Evolutionary conservation across 225 moss, liverwort and hornwort species (phyloP).

Genomic region (Takakia lepidozioides): DNA sequence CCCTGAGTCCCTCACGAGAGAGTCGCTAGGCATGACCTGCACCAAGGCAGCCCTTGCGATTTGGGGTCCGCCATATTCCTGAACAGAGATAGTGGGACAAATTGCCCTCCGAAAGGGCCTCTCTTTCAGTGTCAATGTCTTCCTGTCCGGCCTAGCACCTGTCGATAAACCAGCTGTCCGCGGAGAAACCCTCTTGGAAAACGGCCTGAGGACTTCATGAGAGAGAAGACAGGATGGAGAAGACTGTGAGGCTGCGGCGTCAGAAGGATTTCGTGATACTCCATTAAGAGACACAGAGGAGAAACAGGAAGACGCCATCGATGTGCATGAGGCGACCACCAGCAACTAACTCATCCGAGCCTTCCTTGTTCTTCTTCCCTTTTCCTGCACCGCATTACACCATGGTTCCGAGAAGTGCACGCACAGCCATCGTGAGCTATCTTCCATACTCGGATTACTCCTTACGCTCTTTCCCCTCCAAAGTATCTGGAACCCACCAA

Average conservation of each 20-base stretch:
- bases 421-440: too few relatives aligned
- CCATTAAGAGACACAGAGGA: neutral
- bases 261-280: neutral
- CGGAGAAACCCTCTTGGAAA: neutral
- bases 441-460: too few relatives aligned
- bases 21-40: conserved; percentile 25
- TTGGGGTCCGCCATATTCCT: conserved; percentile 8
- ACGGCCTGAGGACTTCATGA: neutral
- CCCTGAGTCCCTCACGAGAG: conserved; percentile 16
- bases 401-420: too few relatives aligned
- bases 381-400: too few relatives aligned
- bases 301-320: neutral
- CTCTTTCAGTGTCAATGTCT: conserved; percentile 13
- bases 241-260: neutral
- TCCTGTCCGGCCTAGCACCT: neutral
- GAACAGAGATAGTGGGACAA: conserved; percentile 14
- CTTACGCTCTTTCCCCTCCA: too few relatives aligned
- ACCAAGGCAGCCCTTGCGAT: conserved; percentile 25
- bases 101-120: conserved; percentile 26
- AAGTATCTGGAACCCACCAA: too few relatives aligned
- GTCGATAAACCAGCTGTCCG: neutral
- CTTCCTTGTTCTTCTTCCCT: too few relatives aligned
- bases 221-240: neutral
- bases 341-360: too few relatives aligned
- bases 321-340: neutral